Evolutionary conservation across 2,329 filamentous ascomycete genomes (phyloP), one percentile per base, ranked within the genome.

Genomic region (Epichloe scottii): DNA sequence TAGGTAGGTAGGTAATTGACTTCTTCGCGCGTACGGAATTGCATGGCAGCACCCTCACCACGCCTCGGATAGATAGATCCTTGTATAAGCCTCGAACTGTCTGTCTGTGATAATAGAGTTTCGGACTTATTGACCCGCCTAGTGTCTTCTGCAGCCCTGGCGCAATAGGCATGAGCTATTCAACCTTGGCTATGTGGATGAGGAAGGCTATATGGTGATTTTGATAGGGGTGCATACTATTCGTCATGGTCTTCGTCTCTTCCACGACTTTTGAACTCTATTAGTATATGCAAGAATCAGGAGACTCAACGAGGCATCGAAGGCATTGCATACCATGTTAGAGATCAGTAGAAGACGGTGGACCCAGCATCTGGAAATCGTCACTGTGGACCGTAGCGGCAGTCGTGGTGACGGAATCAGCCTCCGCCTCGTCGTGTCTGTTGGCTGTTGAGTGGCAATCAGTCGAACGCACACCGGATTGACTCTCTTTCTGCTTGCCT

Each of bases 371-470:
- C 7, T 63, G 54, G 33, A 61, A 68, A 49, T 68, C 67, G 35
- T 70, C 66, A 30, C 62, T 68, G 40, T 64, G 62, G 4, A 70
- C 66, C 2, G 67, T 68, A 12, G 68, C 67, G 33, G 54, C 55
- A 38, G 61, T 59, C 3, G 63, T 66, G 21, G 51, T 53, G 5
- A 62, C 54, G 4, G 64, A 67, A 12, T 54, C 41, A 3, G 37
- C 23, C 30, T 54, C 55, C 10, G 46, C 46, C n/a, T 39, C 30
- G 7, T 35, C 7, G 26, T 21, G n/a, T 11, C 10, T 15, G 21
- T 26, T 4, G 12, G n/a, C 40, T 38, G 33, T 30, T 15, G 40
- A 37, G 30, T 10, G 8, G 5, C 17, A 10, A 10, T 17, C n/a
- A 12, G 10, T 15, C 6, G 39, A 37, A 43, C 2, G 26, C 14